phyloP scores from a whole-genome alignment of 441 rosid genomes.

The Adansonia grandidieri region DNA sequence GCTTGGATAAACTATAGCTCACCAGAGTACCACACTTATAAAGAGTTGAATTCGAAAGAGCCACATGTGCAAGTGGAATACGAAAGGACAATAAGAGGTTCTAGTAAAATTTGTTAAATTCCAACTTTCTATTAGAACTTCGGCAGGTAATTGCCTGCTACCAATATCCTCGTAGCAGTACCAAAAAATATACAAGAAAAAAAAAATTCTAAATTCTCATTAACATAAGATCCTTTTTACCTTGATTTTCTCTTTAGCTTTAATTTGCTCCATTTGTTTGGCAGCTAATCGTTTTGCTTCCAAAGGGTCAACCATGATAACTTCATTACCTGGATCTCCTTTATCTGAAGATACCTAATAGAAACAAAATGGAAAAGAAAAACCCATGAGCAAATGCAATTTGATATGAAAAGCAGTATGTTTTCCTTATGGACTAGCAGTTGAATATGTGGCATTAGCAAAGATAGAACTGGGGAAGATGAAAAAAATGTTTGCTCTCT shows the following conservation, averaged over 20 bases:
- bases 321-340: conserved; percentile 37
- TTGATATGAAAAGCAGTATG: neutral
- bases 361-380: conserved; percentile 13
- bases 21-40: neutral
- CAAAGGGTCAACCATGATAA: conserved; percentile 85
- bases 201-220: neutral
- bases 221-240: conserved; percentile 31
- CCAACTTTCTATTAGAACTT: neutral
- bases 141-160: neutral
- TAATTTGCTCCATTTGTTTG: conserved; percentile 65
- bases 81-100: neutral
- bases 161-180: neutral
- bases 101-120: neutral
- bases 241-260: conserved; percentile 64
- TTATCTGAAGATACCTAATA: conserved; percentile 50
- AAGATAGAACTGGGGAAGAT: neutral
- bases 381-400: neutral
- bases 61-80: neutral
- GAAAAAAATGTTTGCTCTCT: too few species aligned
- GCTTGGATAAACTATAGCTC: neutral
- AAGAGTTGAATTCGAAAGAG: neutral
- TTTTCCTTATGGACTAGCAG: neutral
- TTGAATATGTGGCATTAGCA: neutral
- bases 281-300: conserved; percentile 85
- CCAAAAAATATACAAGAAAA: conserved; percentile 8